phyloP scores from a whole-genome alignment of 2,329 filamentous ascomycete genomes.

The Dryadomyces sulphureus region DNA sequence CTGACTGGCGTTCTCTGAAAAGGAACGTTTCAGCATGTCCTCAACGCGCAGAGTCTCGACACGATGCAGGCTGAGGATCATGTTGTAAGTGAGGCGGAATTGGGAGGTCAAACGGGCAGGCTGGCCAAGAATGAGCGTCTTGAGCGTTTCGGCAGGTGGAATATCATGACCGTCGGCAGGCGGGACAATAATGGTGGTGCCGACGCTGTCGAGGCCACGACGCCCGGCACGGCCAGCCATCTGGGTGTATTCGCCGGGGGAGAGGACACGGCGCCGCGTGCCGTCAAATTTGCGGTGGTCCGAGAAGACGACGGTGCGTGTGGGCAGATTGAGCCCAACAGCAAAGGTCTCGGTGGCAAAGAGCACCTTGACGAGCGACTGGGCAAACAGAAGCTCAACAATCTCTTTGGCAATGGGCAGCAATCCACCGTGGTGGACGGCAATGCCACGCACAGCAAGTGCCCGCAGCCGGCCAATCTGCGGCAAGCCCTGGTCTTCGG shows the following conservation, averaged over 20 bases:
- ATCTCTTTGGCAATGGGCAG: conserved; percentile 95
- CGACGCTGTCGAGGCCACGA: conserved; percentile 81
- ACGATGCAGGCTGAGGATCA: conserved; percentile 90
- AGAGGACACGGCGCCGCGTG: conserved; percentile 74
- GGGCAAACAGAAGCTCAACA: conserved; percentile 91
- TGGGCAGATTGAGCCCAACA: conserved; percentile 93
- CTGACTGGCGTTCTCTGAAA: conserved; percentile 95
- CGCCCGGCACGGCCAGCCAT: conserved; percentile 94
- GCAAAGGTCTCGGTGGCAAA: conserved; percentile 98
- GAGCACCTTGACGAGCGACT: conserved; percentile 86
- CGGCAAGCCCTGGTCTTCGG: conserved; percentile 77
- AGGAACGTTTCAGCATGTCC: conserved; percentile 99
- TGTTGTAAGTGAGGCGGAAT: conserved; percentile 96
- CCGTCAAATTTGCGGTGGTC: conserved; percentile 95
- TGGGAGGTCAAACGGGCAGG: conserved; percentile 92
- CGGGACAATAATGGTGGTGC: conserved; percentile 86
- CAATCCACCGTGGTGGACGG: conserved; percentile 89
- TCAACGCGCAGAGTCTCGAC: conserved; percentile 97
- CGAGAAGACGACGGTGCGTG: conserved; percentile 92
- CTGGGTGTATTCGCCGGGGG: conserved; percentile 94
- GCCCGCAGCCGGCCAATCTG: conserved; percentile 84
- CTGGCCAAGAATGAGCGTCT: conserved; percentile 90
- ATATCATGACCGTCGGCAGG: conserved; percentile 70
- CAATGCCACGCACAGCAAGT: conserved; percentile 73
- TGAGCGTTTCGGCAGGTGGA: conserved; percentile 66